Percentiles rank a stretch among this genome's conserved stretches.
These are phyloP conservation scores for Mycena albidolilacea DNA, from an alignment of 768 basidiomycete species.

Conservation along the genomic window DNA sequence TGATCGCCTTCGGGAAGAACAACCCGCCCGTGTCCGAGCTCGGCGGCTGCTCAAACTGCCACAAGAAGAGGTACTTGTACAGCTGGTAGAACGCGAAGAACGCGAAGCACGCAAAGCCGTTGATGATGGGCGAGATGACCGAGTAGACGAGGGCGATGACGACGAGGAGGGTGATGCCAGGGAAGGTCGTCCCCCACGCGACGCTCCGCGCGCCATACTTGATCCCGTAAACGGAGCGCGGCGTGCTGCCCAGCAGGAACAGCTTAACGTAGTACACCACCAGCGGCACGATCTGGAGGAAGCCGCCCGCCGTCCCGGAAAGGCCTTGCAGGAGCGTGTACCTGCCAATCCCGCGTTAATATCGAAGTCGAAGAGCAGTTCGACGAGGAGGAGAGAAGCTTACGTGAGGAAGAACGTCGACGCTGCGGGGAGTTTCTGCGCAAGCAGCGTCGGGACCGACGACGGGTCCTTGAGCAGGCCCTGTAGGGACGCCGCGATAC, in stretches of 20 bases:
- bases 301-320: constrained; percentile 82
- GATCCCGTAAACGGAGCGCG: constrained; percentile 87
- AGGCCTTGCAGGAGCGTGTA: constrained; percentile 89
- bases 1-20: constrained; percentile 96
- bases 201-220: constrained; percentile 81
- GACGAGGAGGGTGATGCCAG: constrained; percentile 78
- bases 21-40: constrained; percentile 89
- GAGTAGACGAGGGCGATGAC: constrained; percentile 90
- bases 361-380: background rate
- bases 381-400: background rate
- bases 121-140: constrained; percentile 94
- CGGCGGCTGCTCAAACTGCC: constrained; percentile 79
- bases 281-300: constrained; percentile 83
- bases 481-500: constrained; percentile 82
- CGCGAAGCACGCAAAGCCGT: constrained; percentile 85
- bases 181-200: constrained; percentile 86
- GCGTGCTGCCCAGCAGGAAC: constrained; percentile 89
- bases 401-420: constrained; percentile 92
- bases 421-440: constrained; percentile 83
- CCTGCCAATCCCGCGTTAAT: background rate
- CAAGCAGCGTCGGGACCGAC: constrained; percentile 79
- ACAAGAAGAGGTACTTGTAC: constrained; percentile 92
- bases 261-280: constrained; percentile 93
- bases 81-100: constrained; percentile 89
- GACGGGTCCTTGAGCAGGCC: constrained; percentile 76